Evolutionary conservation across 2,329 filamentous ascomycete species (phyloP), one percentile per base, ranked within the genome.

Genomic region (Fusarium lyarnte): DNA sequence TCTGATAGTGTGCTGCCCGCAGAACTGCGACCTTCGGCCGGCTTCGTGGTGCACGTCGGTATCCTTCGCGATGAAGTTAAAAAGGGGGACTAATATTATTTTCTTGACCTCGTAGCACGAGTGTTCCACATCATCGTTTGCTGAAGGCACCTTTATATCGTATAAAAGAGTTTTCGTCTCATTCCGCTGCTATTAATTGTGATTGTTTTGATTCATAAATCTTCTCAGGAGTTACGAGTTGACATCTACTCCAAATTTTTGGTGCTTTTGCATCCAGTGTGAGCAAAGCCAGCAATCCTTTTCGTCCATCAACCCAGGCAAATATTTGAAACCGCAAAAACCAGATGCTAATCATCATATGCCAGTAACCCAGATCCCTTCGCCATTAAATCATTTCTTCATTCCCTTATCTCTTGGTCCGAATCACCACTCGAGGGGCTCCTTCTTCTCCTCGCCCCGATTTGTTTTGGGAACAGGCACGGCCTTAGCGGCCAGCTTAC

Each of bases 381-480:
- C 74, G 75, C 75, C 72, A 39, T 76, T 66, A 77, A 76, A 31
- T 66, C 53, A 67, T 66, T 73, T 47, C 36, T 45, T 47, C 35
- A 47, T 21, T 42, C 58, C 45, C 59, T 69, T 55, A 39, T 51
- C 55, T 31, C 36, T 33, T 31, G 41, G 17, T 52, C 41, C 19
- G 14, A 25, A 66, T 83, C 87, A 97, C 94, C 95, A 98, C 79
- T 97, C 94, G 74, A 97, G 85, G 51, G 95, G 95, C 84, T 97
- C 94, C 74, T 87, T 91, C 81, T 94, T 90, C 77, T 91, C 90
- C 82, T 97, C 92, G 2, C 95, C 95, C 21, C 94, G 86, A 84
- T 97, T 98, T 70, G 95, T 97, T 85, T 91, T 95, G 42, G 95
- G 94, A 43, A 97, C 91, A 9, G 93, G 90, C 16, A 87, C 86